Evolutionary conservation across 2,329 filamentous ascomycete species (phyloP).

Genomic region (Tolypocladium tundrense): DNA sequence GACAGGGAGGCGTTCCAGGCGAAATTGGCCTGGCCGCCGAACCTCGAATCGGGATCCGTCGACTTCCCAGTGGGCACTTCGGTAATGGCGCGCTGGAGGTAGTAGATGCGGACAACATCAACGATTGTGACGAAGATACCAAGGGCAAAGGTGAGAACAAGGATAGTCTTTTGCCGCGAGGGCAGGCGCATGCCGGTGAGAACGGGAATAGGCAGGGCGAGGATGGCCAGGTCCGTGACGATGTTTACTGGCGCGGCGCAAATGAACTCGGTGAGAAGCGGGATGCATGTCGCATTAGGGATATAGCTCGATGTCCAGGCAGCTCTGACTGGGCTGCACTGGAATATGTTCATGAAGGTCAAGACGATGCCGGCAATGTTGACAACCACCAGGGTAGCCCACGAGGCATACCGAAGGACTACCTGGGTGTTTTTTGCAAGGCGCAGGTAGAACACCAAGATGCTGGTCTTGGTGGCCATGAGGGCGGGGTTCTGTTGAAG

Average conservation of each 20-base stretch:
- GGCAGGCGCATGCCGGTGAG: constrained; percentile 79
- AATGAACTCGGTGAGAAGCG: constrained; percentile 52
- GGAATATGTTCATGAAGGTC: constrained; percentile 79
- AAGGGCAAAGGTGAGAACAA: constrained; percentile 76
- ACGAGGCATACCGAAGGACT: constrained; percentile 73
- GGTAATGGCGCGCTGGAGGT: constrained; percentile 64
- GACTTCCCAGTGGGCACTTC: constrained; percentile 26
- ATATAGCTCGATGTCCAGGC: constrained; percentile 43
- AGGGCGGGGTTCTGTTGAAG: constrained; percentile 65
- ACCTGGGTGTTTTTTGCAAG: constrained; percentile 68
- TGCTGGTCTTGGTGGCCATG: constrained; percentile 88
- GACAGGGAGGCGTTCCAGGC: constrained; percentile 71
- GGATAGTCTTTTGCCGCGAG: constrained; percentile 73
- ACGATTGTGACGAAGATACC: constrained; percentile 82
- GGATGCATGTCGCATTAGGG: constrained; percentile 36
- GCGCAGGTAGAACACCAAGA: constrained; percentile 80
- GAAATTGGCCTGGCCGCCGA: constrained; percentile 44
- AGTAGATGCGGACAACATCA: constrained; percentile 83
- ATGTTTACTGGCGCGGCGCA: constrained; percentile 85
- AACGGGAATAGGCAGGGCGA: constrained; percentile 81
- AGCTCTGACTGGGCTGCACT: constrained; percentile 66
- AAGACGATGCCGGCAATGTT: constrained; percentile 69
- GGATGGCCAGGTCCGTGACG: constrained; percentile 77
- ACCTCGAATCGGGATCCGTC: constrained; percentile 29
- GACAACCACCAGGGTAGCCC: constrained; percentile 65